A percentile compares a stretch with the other conserved stretches of the same genome.
Evolutionary conservation across 2,329 filamentous ascomycete genomes (phyloP).

Genomic region (Capronia coronata): DNA sequence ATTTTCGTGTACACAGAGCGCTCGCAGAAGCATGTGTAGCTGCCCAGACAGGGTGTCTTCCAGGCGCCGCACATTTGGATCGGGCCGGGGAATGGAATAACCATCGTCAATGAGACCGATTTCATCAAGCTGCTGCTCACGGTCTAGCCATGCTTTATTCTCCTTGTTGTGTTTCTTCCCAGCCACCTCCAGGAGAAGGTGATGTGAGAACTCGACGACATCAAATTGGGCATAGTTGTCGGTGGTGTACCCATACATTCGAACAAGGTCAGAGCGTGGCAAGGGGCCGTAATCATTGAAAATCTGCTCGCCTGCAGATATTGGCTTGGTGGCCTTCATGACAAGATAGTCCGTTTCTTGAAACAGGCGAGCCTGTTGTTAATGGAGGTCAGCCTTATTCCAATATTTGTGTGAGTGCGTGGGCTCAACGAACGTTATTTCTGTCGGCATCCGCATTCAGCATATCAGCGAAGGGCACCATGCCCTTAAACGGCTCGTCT

Average conservation of each 20-base stretch:
- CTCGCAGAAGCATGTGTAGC: constrained; percentile 36
- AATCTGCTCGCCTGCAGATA: constrained; percentile 66
- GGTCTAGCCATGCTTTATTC: constrained; percentile 32
- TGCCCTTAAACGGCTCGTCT: constrained; percentile 55
- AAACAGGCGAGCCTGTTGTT: constrained; percentile 47
- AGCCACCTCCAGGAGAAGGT: constrained; percentile 46
- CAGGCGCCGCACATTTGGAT: constrained; percentile 27
- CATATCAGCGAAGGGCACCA: constrained; percentile 78
- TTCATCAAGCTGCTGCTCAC: constrained; percentile 51
- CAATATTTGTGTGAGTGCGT: background rate
- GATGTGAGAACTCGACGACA: constrained; percentile 69
- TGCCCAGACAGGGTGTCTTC: constrained; percentile 37
- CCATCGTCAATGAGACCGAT: constrained; percentile 62
- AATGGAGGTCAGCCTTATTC: background rate
- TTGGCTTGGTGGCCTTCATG: constrained; percentile 64
- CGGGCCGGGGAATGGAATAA: constrained; percentile 54
- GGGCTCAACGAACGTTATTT: constrained; percentile 53
- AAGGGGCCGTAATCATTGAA: constrained; percentile 86
- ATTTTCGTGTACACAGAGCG: constrained; percentile 24
- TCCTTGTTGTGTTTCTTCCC: constrained; percentile 30
- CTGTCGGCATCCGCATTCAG: constrained; percentile 77
- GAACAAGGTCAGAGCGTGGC: constrained; percentile 71
- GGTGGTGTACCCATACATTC: constrained; percentile 84
- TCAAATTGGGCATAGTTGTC: constrained; percentile 70
- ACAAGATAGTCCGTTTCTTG: constrained; percentile 56